Evolutionary conservation across 2,329 filamentous ascomycete species (phyloP), one percentile per base, ranked within the genome.

Genomic region (Alternaria arbusti): DNA sequence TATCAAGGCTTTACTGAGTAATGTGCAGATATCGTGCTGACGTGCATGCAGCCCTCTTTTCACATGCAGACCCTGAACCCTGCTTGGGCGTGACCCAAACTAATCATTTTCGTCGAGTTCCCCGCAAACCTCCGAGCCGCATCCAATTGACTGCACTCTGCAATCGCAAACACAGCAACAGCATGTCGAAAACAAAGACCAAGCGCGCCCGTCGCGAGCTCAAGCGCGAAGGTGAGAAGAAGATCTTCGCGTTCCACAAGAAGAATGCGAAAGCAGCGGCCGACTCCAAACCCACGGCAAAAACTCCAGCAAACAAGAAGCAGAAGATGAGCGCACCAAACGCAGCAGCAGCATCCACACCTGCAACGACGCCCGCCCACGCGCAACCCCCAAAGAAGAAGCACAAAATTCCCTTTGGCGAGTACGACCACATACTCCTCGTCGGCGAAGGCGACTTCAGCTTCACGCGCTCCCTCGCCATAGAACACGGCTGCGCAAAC

Each of bases 401-500:
- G 23, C 60, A 49, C 32, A 26, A 51, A 51, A 89, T 94, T 22
- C 92, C 92, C 15, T 94, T 95, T 79, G 79, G 84, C 23, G 82
- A 86, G 43, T 81, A 86, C 70, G 88, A 94, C 69, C 82, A 86
- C 71, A 93, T 95, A 66, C 87, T 96, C 7, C 86, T 95, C 3
- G 82, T 95, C 55, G 92, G 92, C 72, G 92, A 96, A 76, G 92
- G 83, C 68, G 92, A 96, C 79, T 88, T 96, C 74, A 93, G 90
- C 77, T 95, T 94, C 78, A 87, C 91, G 12, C 86, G 86, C 26
- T 89, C 88, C 2, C 84, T 95, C 3, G 84, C 90, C 56, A 79
- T 85, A 57, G 84, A 90, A 72, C 90, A 93, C 80, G 85, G 83
- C 68, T 92, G 89, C 82, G 85, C 82, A 63, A 84, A 89, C 72